These are phyloP conservation scores for Terana coerulea DNA, from an alignment of 768 basidiomycete genomes.

Conservation along the genomic window DNA sequence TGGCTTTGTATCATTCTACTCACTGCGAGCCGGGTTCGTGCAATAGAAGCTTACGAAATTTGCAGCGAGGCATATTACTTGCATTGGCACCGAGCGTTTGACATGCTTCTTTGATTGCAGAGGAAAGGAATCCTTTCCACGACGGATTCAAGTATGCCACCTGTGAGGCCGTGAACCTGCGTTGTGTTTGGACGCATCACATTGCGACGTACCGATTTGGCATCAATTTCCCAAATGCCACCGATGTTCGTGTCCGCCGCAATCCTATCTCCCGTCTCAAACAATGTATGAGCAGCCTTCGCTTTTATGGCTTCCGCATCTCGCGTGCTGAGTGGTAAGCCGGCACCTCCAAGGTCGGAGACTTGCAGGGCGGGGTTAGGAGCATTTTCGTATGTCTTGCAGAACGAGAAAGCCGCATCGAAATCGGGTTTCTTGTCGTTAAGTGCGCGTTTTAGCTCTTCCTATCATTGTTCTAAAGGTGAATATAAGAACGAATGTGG, in stretches of 20 bases:
- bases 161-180: constrained; percentile 1
- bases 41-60: constrained; percentile 45
- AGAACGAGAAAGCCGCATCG: constrained; percentile 21
- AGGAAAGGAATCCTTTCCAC: constrained; percentile 35
- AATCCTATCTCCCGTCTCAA: constrained; percentile 40
- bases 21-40: constrained; percentile 49
- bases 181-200: background rate
- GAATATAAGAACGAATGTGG: background rate
- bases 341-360: constrained; percentile 38
- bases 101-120: constrained; percentile 30
- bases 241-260: constrained; percentile 41
- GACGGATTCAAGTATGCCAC: constrained; percentile 38
- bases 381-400: constrained; percentile 23
- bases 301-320: constrained; percentile 38
- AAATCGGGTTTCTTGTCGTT: background rate
- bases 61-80: constrained; percentile 30
- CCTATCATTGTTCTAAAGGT: background rate
- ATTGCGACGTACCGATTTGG: constrained; percentile 24
- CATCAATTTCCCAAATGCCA: constrained; percentile 51
- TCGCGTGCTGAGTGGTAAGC: constrained; percentile 37
- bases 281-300: constrained; percentile 37
- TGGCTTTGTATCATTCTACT: constrained; percentile 19
- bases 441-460: background rate
- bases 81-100: constrained; percentile 33
- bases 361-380: constrained; percentile 41